phyloP scores from a whole-genome alignment of 2,329 filamentous ascomycete genomes.

The Akanthomyces muscarius region DNA sequence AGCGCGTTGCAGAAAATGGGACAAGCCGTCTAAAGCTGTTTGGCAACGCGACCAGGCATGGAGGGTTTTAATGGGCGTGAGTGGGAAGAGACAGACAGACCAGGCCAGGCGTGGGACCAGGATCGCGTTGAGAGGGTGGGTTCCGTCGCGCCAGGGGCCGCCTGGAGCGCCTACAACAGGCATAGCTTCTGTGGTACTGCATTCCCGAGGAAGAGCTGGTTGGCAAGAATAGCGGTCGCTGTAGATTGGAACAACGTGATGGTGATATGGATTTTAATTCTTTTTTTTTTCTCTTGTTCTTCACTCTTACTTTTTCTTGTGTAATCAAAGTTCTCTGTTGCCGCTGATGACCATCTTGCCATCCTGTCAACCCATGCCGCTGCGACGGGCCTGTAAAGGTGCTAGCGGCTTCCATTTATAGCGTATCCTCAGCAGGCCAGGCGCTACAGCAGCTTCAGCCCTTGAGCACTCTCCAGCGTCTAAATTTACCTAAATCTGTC shows the following conservation, averaged over 20 bases:
- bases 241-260: no score
- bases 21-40: slow-evolving; percentile 7
- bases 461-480: neutral
- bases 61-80: neutral
- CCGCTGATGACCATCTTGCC: no score
- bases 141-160: slow-evolving; percentile 7
- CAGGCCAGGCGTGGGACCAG: neutral
- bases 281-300: no score
- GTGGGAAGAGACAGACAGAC: neutral
- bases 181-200: no score
- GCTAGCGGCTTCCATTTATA: neutral
- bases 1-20: slow-evolving; percentile 1
- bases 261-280: no score
- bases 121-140: slow-evolving; percentile 14
- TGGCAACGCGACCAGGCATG: slow-evolving; percentile 10
- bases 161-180: neutral
- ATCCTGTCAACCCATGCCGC: neutral
- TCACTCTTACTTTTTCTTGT: no score
- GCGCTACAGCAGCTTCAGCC: no score
- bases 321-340: no score
- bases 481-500: neutral
- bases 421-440: neutral
- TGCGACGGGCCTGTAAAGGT: neutral
- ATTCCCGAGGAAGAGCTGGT: no score
- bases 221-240: no score